Evolutionary conservation across 768 basidiomycete genomes (phyloP).

Genomic region (Paxillus ammoniavirescens): DNA sequence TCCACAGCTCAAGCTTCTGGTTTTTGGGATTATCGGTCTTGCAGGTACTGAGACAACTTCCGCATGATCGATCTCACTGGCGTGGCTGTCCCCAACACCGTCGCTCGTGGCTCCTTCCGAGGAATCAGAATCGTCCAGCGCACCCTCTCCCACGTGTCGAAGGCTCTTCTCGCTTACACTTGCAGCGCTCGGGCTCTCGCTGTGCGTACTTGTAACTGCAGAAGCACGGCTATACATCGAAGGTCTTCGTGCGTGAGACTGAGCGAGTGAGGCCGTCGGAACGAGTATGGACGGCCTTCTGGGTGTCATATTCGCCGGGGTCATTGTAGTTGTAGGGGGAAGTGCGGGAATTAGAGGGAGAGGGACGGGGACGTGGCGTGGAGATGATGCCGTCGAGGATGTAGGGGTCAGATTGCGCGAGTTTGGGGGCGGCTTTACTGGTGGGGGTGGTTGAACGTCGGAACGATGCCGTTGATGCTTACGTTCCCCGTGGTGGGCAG

Average conservation of each 20-base stretch:
- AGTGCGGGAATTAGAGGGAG: constrained; percentile 32
- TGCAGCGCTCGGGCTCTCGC: constrained; percentile 34
- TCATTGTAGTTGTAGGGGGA: constrained; percentile 38
- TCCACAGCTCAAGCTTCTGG: constrained; percentile 32
- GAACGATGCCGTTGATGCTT: constrained; percentile 19
- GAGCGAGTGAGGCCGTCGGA: constrained; percentile 33
- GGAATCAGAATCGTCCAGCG: constrained; percentile 76
- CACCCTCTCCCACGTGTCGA: constrained; percentile 73
- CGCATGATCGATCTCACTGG: constrained; percentile 34
- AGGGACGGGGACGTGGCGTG: constrained; percentile 38
- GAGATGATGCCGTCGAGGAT: constrained; percentile 60
- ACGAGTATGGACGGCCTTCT: constrained; percentile 40
- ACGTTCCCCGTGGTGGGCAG: constrained; percentile 24
- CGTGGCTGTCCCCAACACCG: constrained; percentile 14
- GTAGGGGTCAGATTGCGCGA: constrained; percentile 53
- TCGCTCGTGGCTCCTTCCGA: constrained; percentile 33
- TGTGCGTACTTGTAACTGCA: constrained; percentile 26
- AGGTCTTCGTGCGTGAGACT: constrained; percentile 31
- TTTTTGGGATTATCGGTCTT: constrained; percentile 33
- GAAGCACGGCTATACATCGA: constrained; percentile 48
- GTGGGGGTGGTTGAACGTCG: constrained; percentile 14
- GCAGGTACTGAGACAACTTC: constrained; percentile 22
- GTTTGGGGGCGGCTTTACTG: constrained; percentile 31
- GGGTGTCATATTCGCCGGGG: constrained; percentile 43
- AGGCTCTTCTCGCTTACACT: constrained; percentile 45